Evolutionary conservation across 192 early-diverging fungal species (phyloP).

Genomic region (Umbelopsis sp.): DNA sequence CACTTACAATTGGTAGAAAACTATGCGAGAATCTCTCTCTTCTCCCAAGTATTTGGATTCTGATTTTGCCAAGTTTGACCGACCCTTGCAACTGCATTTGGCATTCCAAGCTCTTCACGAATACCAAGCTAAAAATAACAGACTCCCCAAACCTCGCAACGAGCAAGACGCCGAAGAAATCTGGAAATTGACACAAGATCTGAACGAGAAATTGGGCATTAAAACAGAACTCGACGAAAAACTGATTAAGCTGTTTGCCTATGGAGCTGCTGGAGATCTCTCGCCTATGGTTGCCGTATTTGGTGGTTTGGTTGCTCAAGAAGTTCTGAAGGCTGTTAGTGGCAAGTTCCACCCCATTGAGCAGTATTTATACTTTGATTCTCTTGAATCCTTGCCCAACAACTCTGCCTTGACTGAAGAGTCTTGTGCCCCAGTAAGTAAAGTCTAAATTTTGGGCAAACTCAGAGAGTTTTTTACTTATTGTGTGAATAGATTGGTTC

Average conservation of each 20-base stretch:
- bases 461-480: not conserved
- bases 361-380: slow-evolving; percentile 97
- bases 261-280: slow-evolving; percentile 87
- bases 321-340: slow-evolving; percentile 95
- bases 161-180: slow-evolving; percentile 87
- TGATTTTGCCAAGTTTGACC: slow-evolving; percentile 98
- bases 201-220: slow-evolving; percentile 70
- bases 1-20: slow-evolving; percentile 45
- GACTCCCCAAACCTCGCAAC: slow-evolving; percentile 84
- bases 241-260: slow-evolving; percentile 85
- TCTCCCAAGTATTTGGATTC: slow-evolving; percentile 85
- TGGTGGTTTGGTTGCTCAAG: slow-evolving; percentile 96
- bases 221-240: slow-evolving; percentile 86
- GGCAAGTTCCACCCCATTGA: slow-evolving; percentile 94
- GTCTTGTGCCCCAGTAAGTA: slow-evolving; percentile 65
- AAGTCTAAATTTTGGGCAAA: not conserved
- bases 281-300: slow-evolving; percentile 96
- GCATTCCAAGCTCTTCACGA: slow-evolving; percentile 94
- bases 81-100: slow-evolving; percentile 89
- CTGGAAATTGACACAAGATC: slow-evolving; percentile 66
- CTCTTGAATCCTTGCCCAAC: slow-evolving; percentile 92
- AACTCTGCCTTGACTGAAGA: slow-evolving; percentile 68
- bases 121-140: slow-evolving; percentile 69
- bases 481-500: slow-evolving; percentile 57
- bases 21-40: slow-evolving; percentile 74